Base-by-base conservation (phyloP, 495 filamentous ascomycete genomes). In the Pyrenula massariospora region DNA sequence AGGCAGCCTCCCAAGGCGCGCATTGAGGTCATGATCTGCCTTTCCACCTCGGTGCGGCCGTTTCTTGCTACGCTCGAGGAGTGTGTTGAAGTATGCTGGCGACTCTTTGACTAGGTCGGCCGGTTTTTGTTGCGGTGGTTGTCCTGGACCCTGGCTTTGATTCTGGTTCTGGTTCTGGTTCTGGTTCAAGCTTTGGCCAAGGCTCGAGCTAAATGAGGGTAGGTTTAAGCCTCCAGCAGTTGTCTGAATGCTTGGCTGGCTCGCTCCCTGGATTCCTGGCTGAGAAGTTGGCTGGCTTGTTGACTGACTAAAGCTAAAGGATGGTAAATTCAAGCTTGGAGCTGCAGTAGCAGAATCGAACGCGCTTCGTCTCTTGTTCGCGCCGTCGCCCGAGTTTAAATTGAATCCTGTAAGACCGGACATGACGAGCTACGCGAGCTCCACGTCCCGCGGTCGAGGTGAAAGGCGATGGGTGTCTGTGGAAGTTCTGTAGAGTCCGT, bases 41-140 rank as follows among this genome's bases (percentile, higher is more conserved):
- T 76, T 21, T 50, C 12, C 57, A 10, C 23, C 22, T 15, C 31
- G 8, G 15, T 42, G 60, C 12, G 77, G 66, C 50, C 75, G 69
- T 60, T 78, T 79, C 58, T 71, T 77, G 49, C 86, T 88, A 58
- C 86, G 85, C 61, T 92, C 87, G 12, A 95, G 73, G 22, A 96
- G 72, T 59, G 84, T 89, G 66, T 95, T 89, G 71, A 95, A 96
- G 65, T 91, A 93, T 0, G 88, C 88, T 52, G 77, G 77, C 5
- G 31, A 42, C 15, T 42, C 31, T 42, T 42, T 42, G 15, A 5
- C 15, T 15, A 15, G 31, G 8, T 42, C 31, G 31, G 8, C 31
- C 15, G 31, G 31, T 42, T 42, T 42, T 42, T 42, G 31, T 42
- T 42, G 31, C 31, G 15, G 8, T 42, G 31, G 15, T 42, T 42